A percentile compares a stretch with the other conserved stretches of the same genome.
Evolutionary conservation across 2,329 filamentous ascomycete genomes (phyloP).

Genomic region (Scolecobasidium constrictum): DNA sequence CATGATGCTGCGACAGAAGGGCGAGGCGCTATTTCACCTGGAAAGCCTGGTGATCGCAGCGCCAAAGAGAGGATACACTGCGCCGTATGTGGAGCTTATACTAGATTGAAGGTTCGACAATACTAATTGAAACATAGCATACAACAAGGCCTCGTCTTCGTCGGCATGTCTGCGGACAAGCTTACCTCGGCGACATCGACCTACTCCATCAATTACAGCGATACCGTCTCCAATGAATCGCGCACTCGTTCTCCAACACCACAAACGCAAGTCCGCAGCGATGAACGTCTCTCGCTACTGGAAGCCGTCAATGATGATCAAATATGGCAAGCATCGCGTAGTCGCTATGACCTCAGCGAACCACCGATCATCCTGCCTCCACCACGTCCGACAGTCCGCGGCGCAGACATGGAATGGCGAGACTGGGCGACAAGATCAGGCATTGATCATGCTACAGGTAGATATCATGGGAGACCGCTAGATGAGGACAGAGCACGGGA

Average conservation of each 20-base stretch:
- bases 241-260: not conserved
- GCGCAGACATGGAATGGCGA: not conserved
- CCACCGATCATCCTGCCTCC: constrained; percentile 2
- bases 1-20: constrained; percentile 71
- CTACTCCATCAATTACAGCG: constrained; percentile 4
- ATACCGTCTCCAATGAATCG: constrained; percentile 4
- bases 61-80: constrained; percentile 68
- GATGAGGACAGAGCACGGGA: not conserved
- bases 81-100: constrained; percentile 54
- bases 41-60: constrained; percentile 83
- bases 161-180: constrained; percentile 72
- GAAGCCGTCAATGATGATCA: constrained; percentile 24
- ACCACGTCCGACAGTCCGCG: not conserved
- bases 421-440: not conserved
- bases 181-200: constrained; percentile 1
- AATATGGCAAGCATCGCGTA: constrained; percentile 20
- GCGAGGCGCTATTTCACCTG: constrained; percentile 68
- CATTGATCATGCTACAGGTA: too few relatives aligned
- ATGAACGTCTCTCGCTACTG: constrained; percentile 20
- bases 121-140: constrained; percentile 44
- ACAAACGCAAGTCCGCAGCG: not conserved
- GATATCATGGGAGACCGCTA: too few relatives aligned
- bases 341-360: constrained; percentile 18
- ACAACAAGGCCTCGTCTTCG: constrained; percentile 84
- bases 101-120: too few relatives aligned